These are phyloP conservation scores for Bryoerythrophyllum caledonicum DNA, from an alignment of 225 moss, liverwort and hornwort species.

Conservation along the genomic window DNA sequence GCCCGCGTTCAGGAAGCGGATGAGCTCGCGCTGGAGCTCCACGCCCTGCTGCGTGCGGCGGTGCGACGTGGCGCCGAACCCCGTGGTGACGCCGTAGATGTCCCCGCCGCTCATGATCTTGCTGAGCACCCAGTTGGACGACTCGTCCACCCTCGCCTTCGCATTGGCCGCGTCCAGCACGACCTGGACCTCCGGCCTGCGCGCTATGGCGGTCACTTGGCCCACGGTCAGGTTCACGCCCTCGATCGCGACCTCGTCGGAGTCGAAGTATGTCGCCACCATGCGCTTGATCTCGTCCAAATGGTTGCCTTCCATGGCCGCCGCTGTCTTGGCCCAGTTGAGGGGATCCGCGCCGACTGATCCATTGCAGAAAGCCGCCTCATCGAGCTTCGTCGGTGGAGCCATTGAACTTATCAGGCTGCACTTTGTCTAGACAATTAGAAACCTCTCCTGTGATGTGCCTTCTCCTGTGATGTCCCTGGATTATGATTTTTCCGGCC, in stretches of 20 bases:
- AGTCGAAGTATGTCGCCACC: slow-evolving; percentile 13
- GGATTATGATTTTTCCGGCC: too few relatives aligned
- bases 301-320: slow-evolving; percentile 12
- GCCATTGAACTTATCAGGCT: too few relatives aligned
- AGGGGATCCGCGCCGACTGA: too few relatives aligned
- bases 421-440: too few relatives aligned
- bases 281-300: slow-evolving; percentile 25
- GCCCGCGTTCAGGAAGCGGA: slow-evolving; percentile 37
- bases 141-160: slow-evolving; percentile 32
- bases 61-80: slow-evolving; percentile 37
- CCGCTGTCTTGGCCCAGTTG: slow-evolving; percentile 20
- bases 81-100: slow-evolving; percentile 43
- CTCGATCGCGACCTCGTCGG: slow-evolving; percentile 12
- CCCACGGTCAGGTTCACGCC: slow-evolving; percentile 26
- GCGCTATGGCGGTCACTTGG: slow-evolving; percentile 25
- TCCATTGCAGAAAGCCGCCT: too few relatives aligned
- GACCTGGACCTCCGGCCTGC: slow-evolving; percentile 10
- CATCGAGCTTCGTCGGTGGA: too few relatives aligned
- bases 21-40: slow-evolving; percentile 43
- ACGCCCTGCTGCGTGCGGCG: slow-evolving; percentile 39
- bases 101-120: slow-evolving; percentile 38
- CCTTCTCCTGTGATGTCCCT: too few relatives aligned
- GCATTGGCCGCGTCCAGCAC: slow-evolving; percentile 35
- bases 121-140: slow-evolving; percentile 31
- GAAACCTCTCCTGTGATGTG: too few relatives aligned